Percentiles rank a stretch among this genome's conserved stretches.
Evolutionary conservation across 2,329 filamentous ascomycete genomes (phyloP).

Genomic region (Sporothrix humicola): DNA sequence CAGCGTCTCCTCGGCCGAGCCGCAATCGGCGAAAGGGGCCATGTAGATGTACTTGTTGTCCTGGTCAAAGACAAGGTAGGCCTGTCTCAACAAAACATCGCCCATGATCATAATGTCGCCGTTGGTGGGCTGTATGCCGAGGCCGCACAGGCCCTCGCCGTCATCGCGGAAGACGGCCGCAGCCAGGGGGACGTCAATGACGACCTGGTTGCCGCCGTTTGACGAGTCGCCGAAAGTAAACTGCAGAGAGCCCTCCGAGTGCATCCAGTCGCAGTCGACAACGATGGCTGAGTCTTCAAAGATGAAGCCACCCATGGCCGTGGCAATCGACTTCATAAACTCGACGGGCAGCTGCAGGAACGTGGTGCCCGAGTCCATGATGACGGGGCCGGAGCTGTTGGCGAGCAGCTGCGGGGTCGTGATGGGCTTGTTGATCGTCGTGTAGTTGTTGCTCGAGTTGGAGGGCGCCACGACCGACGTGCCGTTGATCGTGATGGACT

Average conservation of each 20-base stretch:
- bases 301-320: not conserved
- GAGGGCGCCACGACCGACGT: not conserved
- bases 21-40: not conserved
- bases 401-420: not conserved
- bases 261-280: conserved; percentile 2
- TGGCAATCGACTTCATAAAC: conserved; percentile 10
- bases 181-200: not conserved
- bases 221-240: not conserved
- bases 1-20: conserved; percentile 1
- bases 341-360: conserved; percentile 7
- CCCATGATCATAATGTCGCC: conserved; percentile 15
- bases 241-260: not conserved
- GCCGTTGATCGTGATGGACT: conserved; percentile 1
- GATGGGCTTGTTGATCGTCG: not conserved
- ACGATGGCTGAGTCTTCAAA: not conserved
- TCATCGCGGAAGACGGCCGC: not conserved
- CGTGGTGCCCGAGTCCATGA: not conserved
- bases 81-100: not conserved
- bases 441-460: not conserved
- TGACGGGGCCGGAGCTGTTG: conserved; percentile 1
- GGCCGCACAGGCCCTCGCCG: not conserved
- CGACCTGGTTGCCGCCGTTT: not conserved
- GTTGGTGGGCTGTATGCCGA: not conserved
- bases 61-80: conserved; percentile 5
- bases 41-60: conserved; percentile 19